Percentiles rank a stretch among this genome's conserved stretches.
Evolutionary conservation across 2,329 filamentous ascomycete genomes (phyloP).

Genomic region (Alternaria sp.): DNA sequence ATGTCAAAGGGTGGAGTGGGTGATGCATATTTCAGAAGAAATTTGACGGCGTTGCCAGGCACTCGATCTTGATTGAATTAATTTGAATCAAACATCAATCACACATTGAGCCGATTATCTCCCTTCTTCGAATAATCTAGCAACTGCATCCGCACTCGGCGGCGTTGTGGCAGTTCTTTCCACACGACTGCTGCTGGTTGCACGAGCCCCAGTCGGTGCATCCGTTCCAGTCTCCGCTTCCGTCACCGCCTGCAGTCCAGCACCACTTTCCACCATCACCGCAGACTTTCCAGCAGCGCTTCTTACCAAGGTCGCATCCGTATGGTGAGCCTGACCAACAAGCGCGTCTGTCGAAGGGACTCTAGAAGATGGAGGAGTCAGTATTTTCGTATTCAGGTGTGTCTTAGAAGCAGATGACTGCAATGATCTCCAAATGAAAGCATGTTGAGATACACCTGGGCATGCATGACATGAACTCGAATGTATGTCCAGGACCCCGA

Average conservation of each 20-base stretch:
- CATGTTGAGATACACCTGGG: neutral
- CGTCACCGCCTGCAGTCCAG: neutral
- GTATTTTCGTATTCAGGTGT: neutral
- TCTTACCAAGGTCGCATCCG: neutral
- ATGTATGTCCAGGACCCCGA: neutral
- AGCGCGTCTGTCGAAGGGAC: neutral
- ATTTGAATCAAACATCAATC: too few species aligned
- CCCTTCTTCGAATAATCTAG: too few species aligned
- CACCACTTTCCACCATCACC: slow-evolving; percentile 5
- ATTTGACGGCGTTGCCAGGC: too few species aligned
- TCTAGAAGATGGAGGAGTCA: neutral
- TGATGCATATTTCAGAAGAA: too few species aligned
- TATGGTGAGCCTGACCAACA: neutral
- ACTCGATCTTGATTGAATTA: too few species aligned
- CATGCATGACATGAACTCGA: neutral
- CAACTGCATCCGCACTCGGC: slow-evolving; percentile 5
- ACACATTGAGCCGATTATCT: too few species aligned
- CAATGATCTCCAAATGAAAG: neutral
- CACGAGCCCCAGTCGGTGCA: neutral
- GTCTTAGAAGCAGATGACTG: neutral
- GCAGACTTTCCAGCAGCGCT: slow-evolving; percentile 5
- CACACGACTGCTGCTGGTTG: neutral
- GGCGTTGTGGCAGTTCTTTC: slow-evolving; percentile 1
- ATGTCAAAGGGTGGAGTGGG: too few species aligned
- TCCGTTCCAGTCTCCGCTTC: neutral